These are phyloP conservation scores for Yamadazyma sp. DNA, from an alignment of 805 yeast genomes.

Conservation along the genomic window DNA sequence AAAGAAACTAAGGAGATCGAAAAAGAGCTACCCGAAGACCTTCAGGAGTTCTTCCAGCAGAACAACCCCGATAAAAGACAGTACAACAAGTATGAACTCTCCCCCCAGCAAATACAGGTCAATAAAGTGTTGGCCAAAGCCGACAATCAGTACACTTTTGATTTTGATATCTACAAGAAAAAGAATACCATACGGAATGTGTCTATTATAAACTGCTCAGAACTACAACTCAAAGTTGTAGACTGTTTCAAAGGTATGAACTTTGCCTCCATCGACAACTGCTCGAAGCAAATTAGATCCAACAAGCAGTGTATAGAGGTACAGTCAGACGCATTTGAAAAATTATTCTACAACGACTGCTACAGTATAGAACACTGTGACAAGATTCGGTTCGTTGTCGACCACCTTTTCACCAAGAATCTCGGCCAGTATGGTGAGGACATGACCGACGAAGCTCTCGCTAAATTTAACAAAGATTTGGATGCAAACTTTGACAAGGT, in stretches of 20 bases:
- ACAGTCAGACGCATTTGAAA: constrained; percentile 36
- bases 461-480: constrained; percentile 29
- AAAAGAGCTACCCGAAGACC: constrained; percentile 34
- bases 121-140: constrained; percentile 22
- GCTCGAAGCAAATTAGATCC: constrained; percentile 29
- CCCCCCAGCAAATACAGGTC: constrained; percentile 30
- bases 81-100: constrained; percentile 21
- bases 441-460: constrained; percentile 25
- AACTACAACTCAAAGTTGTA: constrained; percentile 35
- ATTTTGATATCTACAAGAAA: constrained; percentile 32
- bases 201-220: constrained; percentile 39
- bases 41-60: constrained; percentile 31
- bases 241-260: constrained; percentile 37
- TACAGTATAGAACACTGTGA: constrained; percentile 34
- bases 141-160: constrained; percentile 22
- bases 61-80: constrained; percentile 30
- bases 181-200: constrained; percentile 26
- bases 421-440: constrained; percentile 39
- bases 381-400: constrained; percentile 36
- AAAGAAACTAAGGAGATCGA: constrained; percentile 28
- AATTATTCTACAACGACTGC: constrained; percentile 37
- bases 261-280: constrained; percentile 26
- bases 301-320: constrained; percentile 31
- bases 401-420: constrained; percentile 33
- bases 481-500: constrained; percentile 29